Percentiles rank a stretch among this genome's conserved stretches.
These are phyloP conservation scores for Cryphonectria japonica DNA, from an alignment of 2,329 filamentous ascomycete genomes.

Conservation along the genomic window DNA sequence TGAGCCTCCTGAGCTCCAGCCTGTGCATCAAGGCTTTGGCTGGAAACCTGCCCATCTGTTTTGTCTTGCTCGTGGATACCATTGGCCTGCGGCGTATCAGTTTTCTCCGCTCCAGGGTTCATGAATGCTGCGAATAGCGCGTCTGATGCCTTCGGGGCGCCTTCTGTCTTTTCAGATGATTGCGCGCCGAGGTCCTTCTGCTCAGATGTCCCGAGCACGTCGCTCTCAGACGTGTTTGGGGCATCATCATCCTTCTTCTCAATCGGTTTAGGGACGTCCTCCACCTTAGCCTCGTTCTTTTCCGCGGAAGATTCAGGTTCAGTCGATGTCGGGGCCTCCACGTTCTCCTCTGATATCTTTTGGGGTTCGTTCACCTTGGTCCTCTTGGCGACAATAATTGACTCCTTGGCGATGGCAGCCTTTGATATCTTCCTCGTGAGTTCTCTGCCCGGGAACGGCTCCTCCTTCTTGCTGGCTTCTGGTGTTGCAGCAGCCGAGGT, in stretches of 20 bases:
- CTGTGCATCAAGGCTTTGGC: not conserved
- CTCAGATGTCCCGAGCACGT: not conserved
- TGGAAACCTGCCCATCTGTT: not conserved
- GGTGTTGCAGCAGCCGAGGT: slow-evolving; percentile 22
- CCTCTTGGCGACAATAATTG: slow-evolving; percentile 28
- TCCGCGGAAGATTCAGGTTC: slow-evolving; percentile 23
- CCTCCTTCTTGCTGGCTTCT: slow-evolving; percentile 28
- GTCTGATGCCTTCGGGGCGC: slow-evolving; percentile 9
- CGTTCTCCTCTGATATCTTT: slow-evolving; percentile 6
- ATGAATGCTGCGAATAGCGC: slow-evolving; percentile 10
- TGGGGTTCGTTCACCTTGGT: slow-evolving; percentile 25
- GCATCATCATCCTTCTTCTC: not conserved
- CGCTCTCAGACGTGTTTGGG: not conserved
- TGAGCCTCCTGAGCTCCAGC: not conserved
- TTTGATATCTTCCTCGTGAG: slow-evolving; percentile 33
- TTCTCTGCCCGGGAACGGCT: slow-evolving; percentile 28
- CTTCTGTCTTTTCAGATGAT: not conserved
- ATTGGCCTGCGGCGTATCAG: slow-evolving; percentile 16
- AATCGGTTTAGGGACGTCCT: not conserved
- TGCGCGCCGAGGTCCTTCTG: not conserved
- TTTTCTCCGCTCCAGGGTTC: slow-evolving; percentile 14
- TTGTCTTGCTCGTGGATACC: slow-evolving; percentile 18
- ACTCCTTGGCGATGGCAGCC: slow-evolving; percentile 33
- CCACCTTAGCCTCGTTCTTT: slow-evolving; percentile 14
- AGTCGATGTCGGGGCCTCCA: slow-evolving; percentile 6